A percentile compares a stretch with the other conserved stretches of the same genome.
Evolutionary conservation across 2,329 filamentous ascomycete genomes (phyloP).

Genomic region (Cadophora malorum): DNA sequence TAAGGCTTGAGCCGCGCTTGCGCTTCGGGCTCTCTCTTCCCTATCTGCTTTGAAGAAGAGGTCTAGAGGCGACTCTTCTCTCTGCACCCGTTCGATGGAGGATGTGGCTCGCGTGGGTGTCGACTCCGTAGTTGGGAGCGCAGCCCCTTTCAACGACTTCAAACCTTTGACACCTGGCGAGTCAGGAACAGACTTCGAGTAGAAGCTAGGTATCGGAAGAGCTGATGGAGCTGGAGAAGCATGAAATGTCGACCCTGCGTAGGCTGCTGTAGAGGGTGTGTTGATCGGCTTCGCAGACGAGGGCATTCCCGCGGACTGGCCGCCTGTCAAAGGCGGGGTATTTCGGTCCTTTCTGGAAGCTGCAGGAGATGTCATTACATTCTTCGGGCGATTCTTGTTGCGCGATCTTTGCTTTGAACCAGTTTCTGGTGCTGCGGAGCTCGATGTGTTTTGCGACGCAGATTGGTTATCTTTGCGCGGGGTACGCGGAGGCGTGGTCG

Average conservation of each 20-base stretch:
- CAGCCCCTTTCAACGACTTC: slow-evolving; percentile 50
- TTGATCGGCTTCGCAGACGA: slow-evolving; percentile 50
- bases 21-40: slow-evolving; percentile 69
- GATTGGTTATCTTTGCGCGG: slow-evolving; percentile 40
- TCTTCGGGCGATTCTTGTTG: slow-evolving; percentile 44
- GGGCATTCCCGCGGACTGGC: slow-evolving; percentile 36
- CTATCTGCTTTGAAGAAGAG: slow-evolving; percentile 89
- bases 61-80: slow-evolving; percentile 80
- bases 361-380: slow-evolving; percentile 42
- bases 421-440: slow-evolving; percentile 35
- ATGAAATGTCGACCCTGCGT: slow-evolving; percentile 94
- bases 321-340: slow-evolving; percentile 39
- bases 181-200: slow-evolving; percentile 76
- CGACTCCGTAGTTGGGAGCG: slow-evolving; percentile 47
- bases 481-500: slow-evolving; percentile 45
- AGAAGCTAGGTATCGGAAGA: slow-evolving; percentile 88
- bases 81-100: slow-evolving; percentile 59
- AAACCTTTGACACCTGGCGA: slow-evolving; percentile 56
- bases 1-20: slow-evolving; percentile 56
- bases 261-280: slow-evolving; percentile 55
- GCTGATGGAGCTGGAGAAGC: slow-evolving; percentile 91
- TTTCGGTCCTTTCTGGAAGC: slow-evolving; percentile 37
- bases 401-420: slow-evolving; percentile 44
- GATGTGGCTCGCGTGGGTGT: slow-evolving; percentile 52
- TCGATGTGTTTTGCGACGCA: slow-evolving; percentile 32